Evolutionary conservation across 2,329 filamentous ascomycete genomes (phyloP).

Genomic region (Zalaria sp.): DNA sequence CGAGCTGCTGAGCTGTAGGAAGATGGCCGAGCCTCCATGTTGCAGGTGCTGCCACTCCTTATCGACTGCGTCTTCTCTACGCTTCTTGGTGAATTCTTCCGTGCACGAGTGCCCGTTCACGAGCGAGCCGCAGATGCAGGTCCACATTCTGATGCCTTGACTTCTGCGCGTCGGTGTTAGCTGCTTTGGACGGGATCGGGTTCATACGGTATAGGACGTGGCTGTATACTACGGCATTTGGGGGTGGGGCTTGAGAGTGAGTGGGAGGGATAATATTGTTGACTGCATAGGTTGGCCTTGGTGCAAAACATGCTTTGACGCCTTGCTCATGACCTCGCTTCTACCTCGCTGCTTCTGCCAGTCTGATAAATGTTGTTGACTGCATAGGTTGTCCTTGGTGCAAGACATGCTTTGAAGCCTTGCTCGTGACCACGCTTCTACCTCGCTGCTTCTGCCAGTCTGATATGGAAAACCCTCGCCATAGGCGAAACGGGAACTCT

Average conservation of each 20-base stretch:
- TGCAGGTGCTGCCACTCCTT: too few relatives aligned
- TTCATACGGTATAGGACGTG: not conserved
- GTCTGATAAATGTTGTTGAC: too few relatives aligned
- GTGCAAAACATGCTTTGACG: not conserved
- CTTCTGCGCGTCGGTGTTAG: not conserved
- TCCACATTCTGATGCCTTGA: conserved; percentile 7
- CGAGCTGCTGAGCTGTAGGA: too few relatives aligned
- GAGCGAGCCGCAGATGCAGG: conserved; percentile 13
- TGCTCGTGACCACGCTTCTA: not conserved
- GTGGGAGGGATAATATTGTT: too few relatives aligned
- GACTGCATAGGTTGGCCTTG: too few relatives aligned
- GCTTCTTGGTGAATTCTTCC: not conserved
- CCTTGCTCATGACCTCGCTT: not conserved
- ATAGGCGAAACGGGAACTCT: too few relatives aligned
- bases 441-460: not conserved
- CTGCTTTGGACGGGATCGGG: not conserved
- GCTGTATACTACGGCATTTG: not conserved
- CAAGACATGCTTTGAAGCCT: not conserved
- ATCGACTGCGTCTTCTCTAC: too few relatives aligned
- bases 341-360: not conserved
- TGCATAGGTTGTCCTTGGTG: too few relatives aligned
- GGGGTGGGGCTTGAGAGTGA: too few relatives aligned
- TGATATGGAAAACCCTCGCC: too few relatives aligned
- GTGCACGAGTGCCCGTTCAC: conserved; percentile 10
- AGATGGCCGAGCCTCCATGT: too few relatives aligned